phyloP scores from a whole-genome alignment of 2,329 filamentous ascomycete genomes.

The Fusarium sp. region DNA sequence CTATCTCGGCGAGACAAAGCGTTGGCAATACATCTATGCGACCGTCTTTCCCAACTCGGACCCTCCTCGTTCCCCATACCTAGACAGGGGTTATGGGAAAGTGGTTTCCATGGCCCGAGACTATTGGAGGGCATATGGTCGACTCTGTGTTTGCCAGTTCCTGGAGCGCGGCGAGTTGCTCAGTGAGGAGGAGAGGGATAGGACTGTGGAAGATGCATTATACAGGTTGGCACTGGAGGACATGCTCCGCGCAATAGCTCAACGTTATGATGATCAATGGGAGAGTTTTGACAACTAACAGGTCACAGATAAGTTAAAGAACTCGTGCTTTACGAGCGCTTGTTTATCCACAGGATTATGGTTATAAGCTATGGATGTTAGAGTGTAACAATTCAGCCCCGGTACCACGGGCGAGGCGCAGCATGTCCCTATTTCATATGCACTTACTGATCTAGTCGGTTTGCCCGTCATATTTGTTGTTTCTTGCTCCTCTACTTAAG shows the following conservation, averaged over 20 bases:
- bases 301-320: neutral
- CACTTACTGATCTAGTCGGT: constrained; percentile 26
- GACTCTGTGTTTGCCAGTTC: neutral
- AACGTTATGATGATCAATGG: neutral
- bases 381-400: neutral
- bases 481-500: constrained; percentile 17
- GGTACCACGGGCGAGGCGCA: constrained; percentile 19
- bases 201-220: neutral
- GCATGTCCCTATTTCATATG: neutral
- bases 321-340: neutral
- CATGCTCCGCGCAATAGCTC: neutral
- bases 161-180: neutral
- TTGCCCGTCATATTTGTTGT: constrained; percentile 15
- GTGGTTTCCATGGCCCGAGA: neutral
- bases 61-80: neutral
- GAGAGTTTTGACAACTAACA: neutral
- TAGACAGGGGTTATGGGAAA: neutral
- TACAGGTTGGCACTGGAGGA: neutral
- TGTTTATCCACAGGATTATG: neutral
- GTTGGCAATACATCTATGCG: neutral
- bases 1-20: neutral
- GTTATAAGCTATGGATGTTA: neutral
- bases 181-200: neutral
- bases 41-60: neutral
- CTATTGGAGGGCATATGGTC: neutral